Conservation (phyloP, 1,284 basidiomycete species). For the Ganoderma sinense region DNA sequence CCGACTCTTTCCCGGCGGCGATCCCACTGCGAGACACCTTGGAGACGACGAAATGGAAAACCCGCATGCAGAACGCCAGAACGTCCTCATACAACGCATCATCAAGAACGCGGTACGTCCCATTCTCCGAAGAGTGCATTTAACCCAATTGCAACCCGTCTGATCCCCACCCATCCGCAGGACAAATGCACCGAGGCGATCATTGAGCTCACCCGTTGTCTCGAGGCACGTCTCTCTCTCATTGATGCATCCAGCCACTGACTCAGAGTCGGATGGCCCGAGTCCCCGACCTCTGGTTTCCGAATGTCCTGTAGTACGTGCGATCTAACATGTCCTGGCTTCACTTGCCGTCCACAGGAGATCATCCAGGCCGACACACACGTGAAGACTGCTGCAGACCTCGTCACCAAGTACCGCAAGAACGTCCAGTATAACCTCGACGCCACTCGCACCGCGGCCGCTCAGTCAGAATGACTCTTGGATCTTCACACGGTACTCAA, state of each 20-base stretch:
- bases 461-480: not conserved
- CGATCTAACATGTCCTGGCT: not conserved
- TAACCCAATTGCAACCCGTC: not conserved
- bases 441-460: conserved; percentile 50
- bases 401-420: conserved; percentile 82
- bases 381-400: conserved; percentile 78
- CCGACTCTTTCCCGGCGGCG: no score
- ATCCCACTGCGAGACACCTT: not conserved
- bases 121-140: not conserved
- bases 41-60: conserved; percentile 80
- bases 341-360: conserved; percentile 53
- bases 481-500: no score
- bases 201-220: conserved; percentile 81
- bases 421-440: conserved; percentile 89
- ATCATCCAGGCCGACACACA: conserved; percentile 74
- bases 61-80: conserved; percentile 91
- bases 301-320: not conserved
- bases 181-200: conserved; percentile 84
- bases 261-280: no score
- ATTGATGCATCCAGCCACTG: not conserved
- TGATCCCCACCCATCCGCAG: conserved; percentile 43
- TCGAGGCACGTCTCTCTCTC: conserved; percentile 61
- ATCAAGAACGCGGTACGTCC: conserved; percentile 84
- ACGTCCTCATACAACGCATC: conserved; percentile 88
- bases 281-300: not conserved